Evolutionary conservation across 306 rosid genomes (phyloP), one percentile per base, ranked within the genome.

Genomic region (Inga laurina): DNA sequence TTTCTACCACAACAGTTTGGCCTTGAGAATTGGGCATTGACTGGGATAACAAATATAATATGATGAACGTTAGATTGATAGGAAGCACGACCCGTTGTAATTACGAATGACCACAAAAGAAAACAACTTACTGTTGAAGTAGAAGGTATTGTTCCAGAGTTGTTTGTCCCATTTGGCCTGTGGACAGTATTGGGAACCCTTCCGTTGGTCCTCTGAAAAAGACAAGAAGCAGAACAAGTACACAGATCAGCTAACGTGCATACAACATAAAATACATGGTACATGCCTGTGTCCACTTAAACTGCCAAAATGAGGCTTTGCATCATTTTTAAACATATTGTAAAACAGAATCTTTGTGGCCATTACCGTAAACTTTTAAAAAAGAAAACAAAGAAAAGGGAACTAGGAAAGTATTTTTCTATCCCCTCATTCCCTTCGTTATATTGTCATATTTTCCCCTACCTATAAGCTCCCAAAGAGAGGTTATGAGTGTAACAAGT

Each of bases 1-100:
- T 95, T 92, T 95, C 99, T 39, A 95, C 97, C 22, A 95, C 96
- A 16, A 95, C 97, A 35, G 99, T 95, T 86, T 95, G 99, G 86
- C 90, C 87, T 87, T 91, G 61, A 78, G 91, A 84, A 61, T 84
- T 88, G 57, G 90, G 89, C 87, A 88, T 81, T 16, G 59, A 52
- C 59, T 52, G 59, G n/a, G n/a, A 52, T 52, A 52, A 52, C 2
- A 52, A 52, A 52, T 6, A 18, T 1, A 52, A 52, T 18, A 18
- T 16, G 59, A 52, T 16, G n/a, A 18, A 18, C 18, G 8, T 52
- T 45, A 45, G 0, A 52, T 7, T 43, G 67, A 46, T 41, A n/a
- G 22, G 2, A 22, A 84, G 54, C 65, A 56, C 22, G 24, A 18
- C 10, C 8, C 2, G 10, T 75, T 61, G 48, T 79, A 67, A 65